phyloP scores from a whole-genome alignment of 441 rosid genomes.

The Daphne laureola region DNA sequence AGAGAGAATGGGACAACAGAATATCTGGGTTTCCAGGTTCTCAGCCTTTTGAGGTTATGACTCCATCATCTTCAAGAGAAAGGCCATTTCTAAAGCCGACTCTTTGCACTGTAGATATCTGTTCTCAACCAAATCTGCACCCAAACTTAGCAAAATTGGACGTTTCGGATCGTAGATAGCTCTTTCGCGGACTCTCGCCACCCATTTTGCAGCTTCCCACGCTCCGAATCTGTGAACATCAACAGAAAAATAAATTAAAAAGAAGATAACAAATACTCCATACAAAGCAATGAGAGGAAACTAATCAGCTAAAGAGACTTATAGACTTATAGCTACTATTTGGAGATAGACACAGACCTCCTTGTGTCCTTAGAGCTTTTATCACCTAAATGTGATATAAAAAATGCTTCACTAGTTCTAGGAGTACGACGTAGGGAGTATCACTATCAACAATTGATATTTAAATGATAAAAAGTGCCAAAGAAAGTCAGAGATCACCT shows the following conservation, averaged over 20 bases:
- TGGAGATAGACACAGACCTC: too few species aligned
- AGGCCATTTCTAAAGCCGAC: slow-evolving; percentile 69
- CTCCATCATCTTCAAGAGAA: slow-evolving; percentile 69
- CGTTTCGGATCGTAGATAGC: slow-evolving; percentile 55
- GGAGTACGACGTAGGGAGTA: too few species aligned
- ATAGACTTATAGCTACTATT: too few species aligned
- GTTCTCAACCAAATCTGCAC: slow-evolving; percentile 73
- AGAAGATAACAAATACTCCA: not conserved
- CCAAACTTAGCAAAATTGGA: slow-evolving; percentile 67
- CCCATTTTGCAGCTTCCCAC: slow-evolving; percentile 99
- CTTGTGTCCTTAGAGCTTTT: too few species aligned
- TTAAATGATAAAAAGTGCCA: too few species aligned
- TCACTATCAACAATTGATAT: too few species aligned
- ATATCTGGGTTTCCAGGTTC: not conserved
- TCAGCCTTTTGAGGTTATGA: slow-evolving; percentile 3
- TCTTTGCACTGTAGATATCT: slow-evolving; percentile 76
- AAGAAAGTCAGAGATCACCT: slow-evolving; percentile 33
- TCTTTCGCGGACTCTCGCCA: slow-evolving; percentile 66
- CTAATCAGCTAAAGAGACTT: too few species aligned
- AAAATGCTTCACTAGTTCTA: too few species aligned
- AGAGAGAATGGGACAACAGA: too few species aligned
- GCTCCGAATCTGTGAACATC: slow-evolving; percentile 67
- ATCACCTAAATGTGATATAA: too few species aligned
- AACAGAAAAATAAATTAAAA: slow-evolving; percentile 3
- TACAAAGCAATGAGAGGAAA: too few species aligned